Conservation (phyloP, 495 filamentous ascomycete genomes). For the Penicillium atrosanguineum region DNA sequence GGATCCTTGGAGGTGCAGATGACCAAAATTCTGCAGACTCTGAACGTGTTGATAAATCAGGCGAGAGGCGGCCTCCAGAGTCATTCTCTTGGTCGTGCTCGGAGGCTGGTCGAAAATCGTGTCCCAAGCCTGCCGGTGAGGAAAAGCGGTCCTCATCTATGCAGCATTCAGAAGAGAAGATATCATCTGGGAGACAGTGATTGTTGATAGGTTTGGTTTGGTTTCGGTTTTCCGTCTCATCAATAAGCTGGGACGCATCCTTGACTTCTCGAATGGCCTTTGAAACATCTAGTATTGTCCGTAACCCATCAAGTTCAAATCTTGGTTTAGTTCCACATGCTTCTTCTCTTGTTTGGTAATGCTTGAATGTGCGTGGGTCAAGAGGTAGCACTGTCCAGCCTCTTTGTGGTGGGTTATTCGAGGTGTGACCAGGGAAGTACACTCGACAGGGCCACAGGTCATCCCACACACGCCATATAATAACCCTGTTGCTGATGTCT, state of each 20-base stretch:
- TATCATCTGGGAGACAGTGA: slow-evolving; percentile 20
- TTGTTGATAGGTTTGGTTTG: background rate
- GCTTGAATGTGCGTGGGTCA: slow-evolving; percentile 46
- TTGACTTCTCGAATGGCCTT: slow-evolving; percentile 20
- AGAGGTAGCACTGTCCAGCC: slow-evolving; percentile 53
- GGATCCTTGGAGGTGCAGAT: background rate
- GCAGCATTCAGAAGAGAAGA: slow-evolving; percentile 30
- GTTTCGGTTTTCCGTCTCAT: background rate
- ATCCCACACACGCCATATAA: slow-evolving; percentile 67
- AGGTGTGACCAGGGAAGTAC: slow-evolving; percentile 27
- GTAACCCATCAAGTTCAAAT: slow-evolving; percentile 11
- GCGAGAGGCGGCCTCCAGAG: background rate
- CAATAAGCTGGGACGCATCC: slow-evolving; percentile 24
- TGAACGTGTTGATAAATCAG: background rate
- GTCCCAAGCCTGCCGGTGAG: background rate
- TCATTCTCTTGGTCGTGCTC: background rate
- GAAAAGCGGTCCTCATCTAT: slow-evolving; percentile 3
- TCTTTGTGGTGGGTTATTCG: slow-evolving; percentile 15
- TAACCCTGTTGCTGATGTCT: slow-evolving; percentile 65
- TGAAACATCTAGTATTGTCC: slow-evolving; percentile 32
- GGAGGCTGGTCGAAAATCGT: background rate
- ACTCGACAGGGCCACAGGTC: slow-evolving; percentile 26
- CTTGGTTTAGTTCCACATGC: slow-evolving; percentile 46
- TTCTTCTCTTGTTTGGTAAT: slow-evolving; percentile 28
- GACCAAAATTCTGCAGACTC: background rate